Evolutionary conservation across 1,139 yeast species (phyloP), one percentile per base, ranked within the genome.

Genomic region (Hemisphaericaspora lyxosophila): DNA sequence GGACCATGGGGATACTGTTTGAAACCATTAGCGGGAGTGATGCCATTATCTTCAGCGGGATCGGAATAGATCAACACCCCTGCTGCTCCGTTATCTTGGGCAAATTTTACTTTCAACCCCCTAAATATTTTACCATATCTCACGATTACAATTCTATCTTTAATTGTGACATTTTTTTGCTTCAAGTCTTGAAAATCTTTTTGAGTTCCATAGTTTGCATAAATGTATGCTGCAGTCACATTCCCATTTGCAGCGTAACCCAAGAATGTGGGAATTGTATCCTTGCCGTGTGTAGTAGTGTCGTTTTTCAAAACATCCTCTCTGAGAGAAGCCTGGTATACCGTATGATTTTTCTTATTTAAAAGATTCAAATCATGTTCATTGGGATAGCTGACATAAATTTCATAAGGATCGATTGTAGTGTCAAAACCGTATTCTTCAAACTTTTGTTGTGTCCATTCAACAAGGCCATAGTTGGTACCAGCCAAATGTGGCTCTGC

Each of bases 221-320:
- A 71, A 5, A 71, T 67, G 44, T 66, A 70, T 34, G 66, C 56
- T 4, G 70, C 72, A 19, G 75, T 70, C 20, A 68, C 75, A 44
- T 70, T 70, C 14, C 77, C 77, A 49, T 67, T 70, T 33, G 75
- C 77, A 18, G 71, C 71, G 44, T 71, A 71, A 1, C 69, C 71
- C 52, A 69, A 64, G 41, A 70, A 70, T 2, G 75, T 70, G 6
- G 77, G 77, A 30, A 70, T 57, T 9, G 60, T 48, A 33, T 75
- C 80, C 30, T 60, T 59, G 12, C 70, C 67, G 6, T 59, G 55
- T 1, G 95, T 73, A 25, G 89, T 82, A 24, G 78, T 74, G 58
- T 89, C 97, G 41, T 85, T 85, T 9, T 75, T 64, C 28, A 88
- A 54, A 11, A 62, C 80, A 54, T 88, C 96, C 60, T 88, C 96